Base-by-base conservation (phyloP, 768 basidiomycete genomes). In the Suillus plorans region DNA sequence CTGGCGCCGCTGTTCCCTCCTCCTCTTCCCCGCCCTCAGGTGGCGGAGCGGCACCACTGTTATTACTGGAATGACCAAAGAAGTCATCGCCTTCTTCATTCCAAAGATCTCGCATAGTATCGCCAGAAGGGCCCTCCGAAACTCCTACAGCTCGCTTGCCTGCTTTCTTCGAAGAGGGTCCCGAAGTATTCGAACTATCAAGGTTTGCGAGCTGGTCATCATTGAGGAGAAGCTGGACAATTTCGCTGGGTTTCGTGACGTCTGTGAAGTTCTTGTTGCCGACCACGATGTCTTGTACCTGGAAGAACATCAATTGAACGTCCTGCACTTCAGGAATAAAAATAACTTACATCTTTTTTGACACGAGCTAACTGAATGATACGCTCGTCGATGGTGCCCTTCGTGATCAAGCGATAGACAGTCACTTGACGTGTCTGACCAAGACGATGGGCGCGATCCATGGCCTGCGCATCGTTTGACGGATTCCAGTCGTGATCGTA, bases 281-380 rank as follows among this genome's bases (percentile, higher is more conserved):
- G 9, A 99, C 97, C 61, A 99, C 97, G 65, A 98, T 97, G 70
- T 99, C 97, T 87, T 99, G 97, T 5, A 99, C 96, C 94, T 96
- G 64, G 25, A 62, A 65, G 34, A 65, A 60, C 63, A 61, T 58
- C 50, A 61, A 45, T 45, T 37, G 16, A 50, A 42, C 28, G 9
- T 9, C 56, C 41, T 41, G 8, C 50, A 22, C n/a, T 31, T 12
- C 42, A 34, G 49, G 0, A 58, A 34, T 57, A 14, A 10, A 64
- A 44, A 59, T 13, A 78, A 9, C 86, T 72, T 70, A 94, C 95
- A 73, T 97, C 95, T 87, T 97, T 97, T 82, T 97, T 97, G 64
- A 95, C 94, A 57, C 97, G 86, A 5, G 97, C 96, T 61, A 99
- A 82, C 77, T 97, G 94, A 25, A 99, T 86, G 69, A 99, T 99